Evolutionary conservation across 2,329 filamentous ascomycete species (phyloP).

Genomic region (Plectosphaerella cucumerina): DNA sequence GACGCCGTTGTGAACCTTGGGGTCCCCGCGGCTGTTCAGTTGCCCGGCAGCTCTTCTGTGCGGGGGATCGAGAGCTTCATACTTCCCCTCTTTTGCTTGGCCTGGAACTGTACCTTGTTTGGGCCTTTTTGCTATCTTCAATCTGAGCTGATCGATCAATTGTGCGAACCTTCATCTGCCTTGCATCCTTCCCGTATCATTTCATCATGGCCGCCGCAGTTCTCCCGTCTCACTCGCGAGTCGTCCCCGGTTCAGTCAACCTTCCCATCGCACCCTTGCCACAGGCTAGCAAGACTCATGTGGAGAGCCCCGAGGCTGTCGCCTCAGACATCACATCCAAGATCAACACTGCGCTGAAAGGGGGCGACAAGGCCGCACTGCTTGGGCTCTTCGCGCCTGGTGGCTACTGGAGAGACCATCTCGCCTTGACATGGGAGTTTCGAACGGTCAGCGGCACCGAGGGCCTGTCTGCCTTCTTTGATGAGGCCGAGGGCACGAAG

Average conservation of each 20-base stretch:
- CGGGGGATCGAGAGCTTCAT: no score
- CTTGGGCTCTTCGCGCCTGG: conserved; percentile 34
- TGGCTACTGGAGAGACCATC: conserved; percentile 56
- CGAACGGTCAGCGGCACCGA: conserved; percentile 16
- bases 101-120: no score
- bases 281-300: conserved; percentile 19
- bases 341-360: conserved; percentile 36
- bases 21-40: no score
- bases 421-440: conserved; percentile 53
- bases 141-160: no score
- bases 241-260: conserved; percentile 50
- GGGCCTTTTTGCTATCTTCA: no score
- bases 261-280: conserved; percentile 41
- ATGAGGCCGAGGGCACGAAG: not conserved
- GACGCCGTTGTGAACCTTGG: no score
- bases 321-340: conserved; percentile 30
- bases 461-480: not conserved
- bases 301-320: conserved; percentile 28
- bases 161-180: no score
- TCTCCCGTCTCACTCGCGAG: not conserved
- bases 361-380: conserved; percentile 26
- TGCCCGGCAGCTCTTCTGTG: no score
- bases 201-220: not conserved
- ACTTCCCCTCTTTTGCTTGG: no score
- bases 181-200: not conserved